Evolutionary conservation across 2,329 filamentous ascomycete species (phyloP).

Genomic region (Phialocephala sp.): DNA sequence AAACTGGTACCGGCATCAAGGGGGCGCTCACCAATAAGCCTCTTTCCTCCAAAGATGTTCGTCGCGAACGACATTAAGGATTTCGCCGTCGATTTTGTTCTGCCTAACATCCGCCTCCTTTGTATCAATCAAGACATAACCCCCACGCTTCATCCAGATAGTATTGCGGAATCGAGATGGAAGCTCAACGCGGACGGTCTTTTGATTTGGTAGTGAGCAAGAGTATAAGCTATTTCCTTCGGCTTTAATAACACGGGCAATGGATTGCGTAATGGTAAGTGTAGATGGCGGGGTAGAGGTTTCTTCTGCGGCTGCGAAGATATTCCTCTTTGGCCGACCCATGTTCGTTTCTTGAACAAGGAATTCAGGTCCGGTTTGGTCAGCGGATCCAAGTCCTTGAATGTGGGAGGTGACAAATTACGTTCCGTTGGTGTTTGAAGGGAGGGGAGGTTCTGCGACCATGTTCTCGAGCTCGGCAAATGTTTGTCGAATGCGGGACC

Average conservation of each 20-base stretch:
- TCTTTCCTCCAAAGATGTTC: conserved; percentile 92
- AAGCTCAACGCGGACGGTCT: conserved; percentile 77
- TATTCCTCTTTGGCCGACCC: conserved; percentile 76
- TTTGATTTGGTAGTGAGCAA: conserved; percentile 72
- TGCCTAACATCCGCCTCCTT: conserved; percentile 67
- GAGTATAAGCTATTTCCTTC: conserved; percentile 90
- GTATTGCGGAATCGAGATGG: conserved; percentile 86
- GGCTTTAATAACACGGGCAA: conserved; percentile 80
- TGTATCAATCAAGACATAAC: conserved; percentile 84
- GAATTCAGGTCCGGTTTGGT: neutral
- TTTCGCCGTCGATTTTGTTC: conserved; percentile 85
- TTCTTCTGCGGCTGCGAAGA: conserved; percentile 79
- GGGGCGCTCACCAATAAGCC: conserved; percentile 73
- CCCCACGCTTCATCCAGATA: conserved; percentile 90
- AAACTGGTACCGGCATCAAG: neutral
- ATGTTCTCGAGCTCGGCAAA: neutral
- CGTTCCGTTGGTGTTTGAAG: neutral
- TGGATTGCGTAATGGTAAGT: conserved; percentile 65
- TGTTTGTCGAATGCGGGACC: neutral
- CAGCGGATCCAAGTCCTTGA: neutral
- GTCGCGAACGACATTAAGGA: conserved; percentile 89
- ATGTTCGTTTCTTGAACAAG: conserved; percentile 49
- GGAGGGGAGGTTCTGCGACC: neutral
- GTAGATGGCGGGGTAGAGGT: conserved; percentile 62
- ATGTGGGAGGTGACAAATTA: neutral